A percentile compares a stretch with the other conserved stretches of the same genome.
phyloP scores from a whole-genome alignment of 2,329 filamentous ascomycete genomes.

The Fusarium acutatum region DNA sequence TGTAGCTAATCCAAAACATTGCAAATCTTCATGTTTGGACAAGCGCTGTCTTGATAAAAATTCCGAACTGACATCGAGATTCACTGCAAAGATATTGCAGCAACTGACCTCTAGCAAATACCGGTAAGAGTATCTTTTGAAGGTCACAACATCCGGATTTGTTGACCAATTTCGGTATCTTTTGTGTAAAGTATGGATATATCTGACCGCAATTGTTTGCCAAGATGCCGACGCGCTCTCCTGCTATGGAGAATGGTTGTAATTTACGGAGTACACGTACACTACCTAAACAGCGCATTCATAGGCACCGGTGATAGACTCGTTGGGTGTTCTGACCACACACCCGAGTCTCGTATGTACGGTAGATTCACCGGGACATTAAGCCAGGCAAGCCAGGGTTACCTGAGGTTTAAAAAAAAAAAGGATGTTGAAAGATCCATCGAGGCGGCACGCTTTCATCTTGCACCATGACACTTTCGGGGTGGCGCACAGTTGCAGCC shows the following conservation, averaged over 20 bases:
- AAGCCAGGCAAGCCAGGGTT: background rate
- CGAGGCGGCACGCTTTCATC: constrained; percentile 16
- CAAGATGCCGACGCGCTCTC: constrained; percentile 1
- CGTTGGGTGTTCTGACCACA: background rate
- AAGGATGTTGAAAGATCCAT: constrained; percentile 11
- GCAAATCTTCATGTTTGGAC: background rate
- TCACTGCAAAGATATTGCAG: background rate
- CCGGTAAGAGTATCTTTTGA: background rate
- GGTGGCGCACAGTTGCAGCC: constrained; percentile 37
- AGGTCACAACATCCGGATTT: background rate
- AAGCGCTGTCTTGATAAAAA: background rate
- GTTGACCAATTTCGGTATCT: background rate
- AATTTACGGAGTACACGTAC: constrained; percentile 1
- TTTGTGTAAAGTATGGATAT: background rate
- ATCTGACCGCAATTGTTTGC: background rate
- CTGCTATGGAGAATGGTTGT: background rate
- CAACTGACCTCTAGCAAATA: background rate
- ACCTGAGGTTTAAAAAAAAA: background rate
- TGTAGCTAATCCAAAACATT: background rate
- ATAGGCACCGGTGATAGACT: background rate
- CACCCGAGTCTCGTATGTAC: background rate
- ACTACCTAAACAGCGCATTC: constrained; percentile 8
- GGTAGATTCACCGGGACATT: constrained; percentile 1
- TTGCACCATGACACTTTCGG: constrained; percentile 12
- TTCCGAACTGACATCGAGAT: background rate